phyloP scores from a whole-genome alignment of 805 yeast genomes.

The Starmerella roubikii region DNA sequence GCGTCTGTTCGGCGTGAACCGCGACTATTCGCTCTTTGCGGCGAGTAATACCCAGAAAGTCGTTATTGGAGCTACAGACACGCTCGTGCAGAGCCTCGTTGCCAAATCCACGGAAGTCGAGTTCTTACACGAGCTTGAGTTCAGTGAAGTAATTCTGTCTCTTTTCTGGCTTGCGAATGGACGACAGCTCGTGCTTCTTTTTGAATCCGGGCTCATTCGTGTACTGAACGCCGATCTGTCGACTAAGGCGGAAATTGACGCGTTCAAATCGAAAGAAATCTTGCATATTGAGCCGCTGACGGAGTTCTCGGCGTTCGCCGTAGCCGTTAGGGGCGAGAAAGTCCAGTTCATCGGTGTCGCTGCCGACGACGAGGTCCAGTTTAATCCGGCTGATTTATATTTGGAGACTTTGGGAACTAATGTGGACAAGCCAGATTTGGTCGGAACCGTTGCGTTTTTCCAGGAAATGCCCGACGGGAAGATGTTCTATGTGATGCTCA shows the following conservation, averaged over 20 bases:
- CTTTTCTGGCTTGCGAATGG: slow-evolving; percentile 11
- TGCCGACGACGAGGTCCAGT: neutral
- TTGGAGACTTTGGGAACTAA: neutral
- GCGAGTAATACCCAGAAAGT: slow-evolving; percentile 13
- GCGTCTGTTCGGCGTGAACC: slow-evolving; percentile 3
- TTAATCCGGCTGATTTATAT: too few species aligned
- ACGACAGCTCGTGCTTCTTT: slow-evolving; percentile 8
- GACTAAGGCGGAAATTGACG: neutral
- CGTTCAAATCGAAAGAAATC: neutral
- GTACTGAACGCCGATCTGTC: neutral
- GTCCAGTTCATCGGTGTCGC: neutral
- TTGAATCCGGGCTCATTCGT: neutral
- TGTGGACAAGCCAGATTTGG: neutral
- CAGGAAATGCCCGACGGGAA: neutral
- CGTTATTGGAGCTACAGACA: slow-evolving; percentile 10
- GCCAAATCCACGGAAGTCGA: neutral
- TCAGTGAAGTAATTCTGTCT: neutral
- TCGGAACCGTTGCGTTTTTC: too few species aligned
- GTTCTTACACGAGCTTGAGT: neutral
- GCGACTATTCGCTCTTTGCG: slow-evolving; percentile 6
- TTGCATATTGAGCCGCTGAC: neutral
- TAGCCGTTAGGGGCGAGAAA: neutral
- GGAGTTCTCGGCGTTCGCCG: neutral
- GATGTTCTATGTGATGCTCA: neutral
- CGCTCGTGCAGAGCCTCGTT: slow-evolving; percentile 1